Conservation (phyloP, 345 rosid species). For the Rhodamnia argentea region DNA sequence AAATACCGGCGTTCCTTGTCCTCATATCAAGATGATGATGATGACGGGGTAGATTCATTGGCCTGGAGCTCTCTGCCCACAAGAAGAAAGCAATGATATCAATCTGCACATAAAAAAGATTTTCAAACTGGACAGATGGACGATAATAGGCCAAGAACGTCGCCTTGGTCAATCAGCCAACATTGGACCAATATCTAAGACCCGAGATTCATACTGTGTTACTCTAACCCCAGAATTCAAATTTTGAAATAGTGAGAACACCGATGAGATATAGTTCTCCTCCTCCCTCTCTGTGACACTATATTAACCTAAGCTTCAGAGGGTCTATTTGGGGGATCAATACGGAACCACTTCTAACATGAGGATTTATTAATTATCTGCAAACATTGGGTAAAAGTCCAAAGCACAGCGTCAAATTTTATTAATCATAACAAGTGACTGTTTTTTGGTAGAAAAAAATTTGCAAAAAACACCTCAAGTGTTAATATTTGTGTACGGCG, state of each 20-base stretch:
- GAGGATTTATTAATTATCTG: neutral
- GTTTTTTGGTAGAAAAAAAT: too few relatives aligned
- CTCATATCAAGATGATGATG: neutral
- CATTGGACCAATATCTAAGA: neutral
- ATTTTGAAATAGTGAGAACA: neutral
- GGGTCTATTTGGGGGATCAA: neutral
- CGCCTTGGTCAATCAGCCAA: neutral
- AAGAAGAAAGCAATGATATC: neutral
- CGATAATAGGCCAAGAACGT: neutral
- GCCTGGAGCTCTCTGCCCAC: neutral
- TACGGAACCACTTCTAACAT: neutral
- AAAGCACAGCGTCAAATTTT: accelerated
- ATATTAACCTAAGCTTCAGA: too few relatives aligned
- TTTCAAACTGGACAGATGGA: neutral
- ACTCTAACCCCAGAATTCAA: too few relatives aligned
- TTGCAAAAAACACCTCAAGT: too few relatives aligned
- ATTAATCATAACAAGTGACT: too few relatives aligned
- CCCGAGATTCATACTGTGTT: neutral
- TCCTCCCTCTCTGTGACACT: too few relatives aligned
- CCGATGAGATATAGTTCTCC: neutral
- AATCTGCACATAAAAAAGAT: neutral
- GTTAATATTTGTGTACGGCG: too few relatives aligned
- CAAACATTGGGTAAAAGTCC: neutral
- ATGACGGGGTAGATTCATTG: neutral
- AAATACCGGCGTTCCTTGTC: neutral